phyloP scores from a whole-genome alignment of 345 rosid species.

The Ceriops decandra region DNA sequence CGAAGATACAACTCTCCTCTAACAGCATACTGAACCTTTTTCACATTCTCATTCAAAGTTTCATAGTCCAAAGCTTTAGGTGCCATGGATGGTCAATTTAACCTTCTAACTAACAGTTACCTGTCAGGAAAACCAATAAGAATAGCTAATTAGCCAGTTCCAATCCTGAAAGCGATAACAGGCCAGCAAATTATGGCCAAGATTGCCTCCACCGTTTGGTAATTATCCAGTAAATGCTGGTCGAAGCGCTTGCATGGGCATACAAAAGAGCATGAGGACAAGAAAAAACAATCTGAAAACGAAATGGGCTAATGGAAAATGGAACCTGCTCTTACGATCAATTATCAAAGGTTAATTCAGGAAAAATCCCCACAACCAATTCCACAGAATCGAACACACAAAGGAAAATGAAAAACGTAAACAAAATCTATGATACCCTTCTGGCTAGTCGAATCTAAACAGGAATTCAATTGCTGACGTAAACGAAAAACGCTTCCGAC shows the following conservation, averaged over 20 bases:
- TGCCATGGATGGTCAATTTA: slow-evolving; percentile 46
- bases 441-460: not conserved
- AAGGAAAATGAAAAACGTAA: not conserved
- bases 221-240: too few species aligned
- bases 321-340: too few species aligned
- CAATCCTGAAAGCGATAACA: not conserved
- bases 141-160: slow-evolving; percentile 1
- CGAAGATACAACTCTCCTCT: slow-evolving; percentile 98
- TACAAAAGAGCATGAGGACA: too few species aligned
- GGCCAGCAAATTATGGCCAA: not conserved
- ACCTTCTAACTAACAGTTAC: slow-evolving; percentile 14
- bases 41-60: slow-evolving; percentile 76
- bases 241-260: too few species aligned
- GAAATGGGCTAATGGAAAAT: too few species aligned
- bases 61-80: slow-evolving; percentile 69
- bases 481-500: not conserved
- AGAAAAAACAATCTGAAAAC: too few species aligned
- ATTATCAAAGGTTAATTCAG: too few species aligned
- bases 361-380: too few species aligned
- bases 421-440: not conserved
- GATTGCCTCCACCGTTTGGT: too few species aligned
- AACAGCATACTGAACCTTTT: slow-evolving; percentile 92
- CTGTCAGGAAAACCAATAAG: slow-evolving; percentile 4
- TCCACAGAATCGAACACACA: too few species aligned
- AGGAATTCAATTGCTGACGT: not conserved